Evolutionary conservation across 768 basidiomycete species (phyloP).

Genomic region (Boletus patriciae): DNA sequence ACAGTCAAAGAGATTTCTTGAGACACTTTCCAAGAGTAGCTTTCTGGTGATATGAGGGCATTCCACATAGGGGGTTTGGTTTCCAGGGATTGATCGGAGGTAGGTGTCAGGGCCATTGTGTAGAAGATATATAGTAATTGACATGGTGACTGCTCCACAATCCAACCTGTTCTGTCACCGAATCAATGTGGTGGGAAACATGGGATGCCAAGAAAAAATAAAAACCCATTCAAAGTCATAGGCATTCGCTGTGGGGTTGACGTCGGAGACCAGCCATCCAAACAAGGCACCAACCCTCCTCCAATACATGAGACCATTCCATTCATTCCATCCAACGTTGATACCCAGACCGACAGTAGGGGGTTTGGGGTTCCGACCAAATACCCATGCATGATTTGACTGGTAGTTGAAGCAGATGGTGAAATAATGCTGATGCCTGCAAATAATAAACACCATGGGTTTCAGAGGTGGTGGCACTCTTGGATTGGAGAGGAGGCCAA

Average conservation of each 20-base stretch:
- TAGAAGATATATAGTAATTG: background rate
- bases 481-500: background rate
- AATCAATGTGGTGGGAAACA: background rate
- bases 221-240: background rate
- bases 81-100: background rate
- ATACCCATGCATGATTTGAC: slow-evolving; percentile 2
- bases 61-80: background rate
- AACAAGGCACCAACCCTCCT: background rate
- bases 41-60: background rate
- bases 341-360: background rate
- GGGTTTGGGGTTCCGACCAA: background rate
- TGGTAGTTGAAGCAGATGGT: slow-evolving; percentile 6
- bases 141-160: slow-evolving; percentile 2
- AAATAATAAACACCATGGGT: slow-evolving; percentile 3
- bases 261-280: background rate
- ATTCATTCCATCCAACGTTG: background rate
- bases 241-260: background rate
- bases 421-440: slow-evolving; percentile 9
- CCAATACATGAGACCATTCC: background rate
- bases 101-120: background rate
- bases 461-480: background rate
- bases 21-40: background rate
- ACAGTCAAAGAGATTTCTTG: background rate
- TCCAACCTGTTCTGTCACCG: slow-evolving; percentile 8
- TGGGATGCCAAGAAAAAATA: background rate